These are phyloP conservation scores for Phaeomoniella chlamydospora DNA, from an alignment of 2,329 filamentous ascomycete species.

Conservation along the genomic window DNA sequence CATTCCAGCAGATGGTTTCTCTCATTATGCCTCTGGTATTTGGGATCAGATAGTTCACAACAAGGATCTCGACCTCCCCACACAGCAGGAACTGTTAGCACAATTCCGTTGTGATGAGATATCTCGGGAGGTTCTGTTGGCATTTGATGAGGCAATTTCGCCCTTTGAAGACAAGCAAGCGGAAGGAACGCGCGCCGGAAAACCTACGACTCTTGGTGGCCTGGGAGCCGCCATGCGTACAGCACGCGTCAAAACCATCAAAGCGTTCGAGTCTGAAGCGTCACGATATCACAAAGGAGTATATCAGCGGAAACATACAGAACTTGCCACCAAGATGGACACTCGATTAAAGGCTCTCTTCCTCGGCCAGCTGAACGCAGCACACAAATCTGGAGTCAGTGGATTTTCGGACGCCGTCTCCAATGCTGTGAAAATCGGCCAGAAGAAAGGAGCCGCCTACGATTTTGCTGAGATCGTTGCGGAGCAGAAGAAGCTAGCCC, in stretches of 20 bases:
- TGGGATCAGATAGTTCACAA: slow-evolving; percentile 99
- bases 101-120: slow-evolving; percentile 99
- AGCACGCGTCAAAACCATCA: slow-evolving; percentile 59
- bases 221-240: slow-evolving; percentile 60
- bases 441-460: slow-evolving; percentile 80
- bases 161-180: slow-evolving; percentile 80
- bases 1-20: slow-evolving; percentile 95
- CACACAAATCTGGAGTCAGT: slow-evolving; percentile 74
- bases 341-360: slow-evolving; percentile 77
- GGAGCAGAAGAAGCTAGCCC: slow-evolving; percentile 60
- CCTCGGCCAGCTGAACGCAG: slow-evolving; percentile 71
- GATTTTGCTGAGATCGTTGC: slow-evolving; percentile 93
- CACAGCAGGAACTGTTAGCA: slow-evolving; percentile 88
- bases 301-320: slow-evolving; percentile 69
- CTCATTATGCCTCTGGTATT: slow-evolving; percentile 79
- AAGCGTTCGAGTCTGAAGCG: slow-evolving; percentile 78
- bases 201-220: slow-evolving; percentile 55
- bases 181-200: slow-evolving; percentile 58
- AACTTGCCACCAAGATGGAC: slow-evolving; percentile 79
- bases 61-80: slow-evolving; percentile 92
- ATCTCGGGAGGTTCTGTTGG: slow-evolving; percentile 67
- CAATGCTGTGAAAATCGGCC: slow-evolving; percentile 74
- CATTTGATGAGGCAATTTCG: slow-evolving; percentile 66
- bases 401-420: slow-evolving; percentile 80
- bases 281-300: slow-evolving; percentile 95